phyloP scores from a whole-genome alignment of 495 filamentous ascomycete species.

The Apiosordaria backusii region DNA sequence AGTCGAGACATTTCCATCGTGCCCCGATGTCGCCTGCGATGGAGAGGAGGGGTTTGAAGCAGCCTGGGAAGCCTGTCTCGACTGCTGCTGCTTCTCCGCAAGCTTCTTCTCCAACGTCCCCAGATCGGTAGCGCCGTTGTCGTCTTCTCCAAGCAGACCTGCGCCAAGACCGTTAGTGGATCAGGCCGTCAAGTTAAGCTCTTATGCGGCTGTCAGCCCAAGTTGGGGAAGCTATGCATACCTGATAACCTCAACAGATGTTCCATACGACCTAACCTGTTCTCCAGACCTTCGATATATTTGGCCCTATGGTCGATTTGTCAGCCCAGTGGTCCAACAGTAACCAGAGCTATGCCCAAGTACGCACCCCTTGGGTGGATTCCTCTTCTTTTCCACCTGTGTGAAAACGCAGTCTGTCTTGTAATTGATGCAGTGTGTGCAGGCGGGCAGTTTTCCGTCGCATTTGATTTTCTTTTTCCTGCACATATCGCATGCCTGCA shows the following conservation, averaged over 20 bases:
- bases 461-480: conserved; percentile 99
- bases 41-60: conserved; percentile 46
- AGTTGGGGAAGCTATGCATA: conserved; percentile 14
- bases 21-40: conserved; percentile 41
- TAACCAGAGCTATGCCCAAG: neutral
- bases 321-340: conserved; percentile 17
- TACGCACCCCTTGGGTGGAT: conserved; percentile 88
- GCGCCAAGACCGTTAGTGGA: conserved; percentile 17
- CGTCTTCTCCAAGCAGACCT: conserved; percentile 77
- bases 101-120: conserved; percentile 81
- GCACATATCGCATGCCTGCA: conserved; percentile 96
- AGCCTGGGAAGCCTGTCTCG: conserved; percentile 43
- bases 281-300: conserved; percentile 97
- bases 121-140: conserved; percentile 83
- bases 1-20: conserved; percentile 51
- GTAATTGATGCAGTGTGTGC: conserved; percentile 96
- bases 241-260: conserved; percentile 81
- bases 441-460: conserved; percentile 92
- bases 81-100: conserved; percentile 56
- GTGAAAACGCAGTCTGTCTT: conserved; percentile 98
- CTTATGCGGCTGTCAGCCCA: neutral
- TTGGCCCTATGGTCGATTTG: conserved; percentile 62
- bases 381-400: conserved; percentile 97
- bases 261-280: conserved; percentile 91
- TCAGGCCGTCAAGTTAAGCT: neutral